Base-by-base conservation (phyloP, 2,329 filamentous ascomycete genomes). In the Monosporascus sp. region DNA sequence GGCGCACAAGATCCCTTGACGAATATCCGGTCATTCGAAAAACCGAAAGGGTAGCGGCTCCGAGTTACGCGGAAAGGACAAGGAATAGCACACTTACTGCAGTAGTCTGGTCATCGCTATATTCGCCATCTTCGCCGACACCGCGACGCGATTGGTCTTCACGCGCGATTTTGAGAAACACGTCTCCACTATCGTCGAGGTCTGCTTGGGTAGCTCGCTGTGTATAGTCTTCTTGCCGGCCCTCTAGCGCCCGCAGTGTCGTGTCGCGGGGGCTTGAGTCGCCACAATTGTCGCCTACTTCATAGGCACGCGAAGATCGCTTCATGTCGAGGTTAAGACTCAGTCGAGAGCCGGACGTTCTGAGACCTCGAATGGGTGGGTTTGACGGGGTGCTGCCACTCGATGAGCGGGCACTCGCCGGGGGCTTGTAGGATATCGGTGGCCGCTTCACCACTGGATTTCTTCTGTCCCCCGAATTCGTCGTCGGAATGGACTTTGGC, bases 151-250 rank as follows among this genome's bases (percentile, higher is more conserved):
- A 61, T 15, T 74, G 59, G 56, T 83, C 80, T 54, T 84, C 79
- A 11, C 76, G 72, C 14, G 81, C 81, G 54, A 84, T 83, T 51
- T 73, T 77, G 55, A 84, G 74, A 57, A 84, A 84, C 41, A 84
- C 70, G 57, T 84, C 81, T 39, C 78, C 79, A 3, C 75, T 79
- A 57, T 82, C 81, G 51, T 84, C 81, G 43, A 68, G 70, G 49
- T 78, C 74, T 14, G 62, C 64, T 46, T 61, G 69, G 56, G 60
- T 67, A 58, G 57, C 67, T 25, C 71, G 71, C 47, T 65, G 60
- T 48, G 60, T 60, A 37, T 72, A 71, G 48, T 72, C 70, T 35
- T 69, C 69, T 39, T 58, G 58, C 24, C 70, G 68, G 38, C 76
- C 79, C 58, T 83, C 80, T 24, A 82, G 69, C 37, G 75, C 76